A percentile compares a stretch with the other conserved stretches of the same genome.
Conservation (phyloP, 2,329 filamentous ascomycete genomes). For the Scedosporium boydii region DNA sequence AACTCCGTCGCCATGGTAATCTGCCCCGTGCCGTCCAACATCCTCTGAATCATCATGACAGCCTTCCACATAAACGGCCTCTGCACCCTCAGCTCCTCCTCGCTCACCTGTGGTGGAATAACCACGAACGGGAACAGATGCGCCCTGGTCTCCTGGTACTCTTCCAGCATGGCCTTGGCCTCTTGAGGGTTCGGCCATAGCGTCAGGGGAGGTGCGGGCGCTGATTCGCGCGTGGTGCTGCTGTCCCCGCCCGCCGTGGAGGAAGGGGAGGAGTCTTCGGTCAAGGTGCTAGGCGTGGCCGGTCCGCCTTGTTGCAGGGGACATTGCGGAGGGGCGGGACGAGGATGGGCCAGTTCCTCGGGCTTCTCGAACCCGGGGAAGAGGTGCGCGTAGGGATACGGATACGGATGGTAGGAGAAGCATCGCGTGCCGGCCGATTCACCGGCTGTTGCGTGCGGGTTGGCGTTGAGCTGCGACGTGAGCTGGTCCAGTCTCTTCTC, state of each 20-base stretch:
- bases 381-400: constrained; percentile 6
- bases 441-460: constrained; percentile 8
- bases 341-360: background rate
- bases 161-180: constrained; percentile 27
- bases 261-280: background rate
- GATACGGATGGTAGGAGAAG: background rate
- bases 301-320: background rate
- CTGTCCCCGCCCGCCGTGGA: background rate
- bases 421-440: background rate
- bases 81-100: constrained; percentile 24
- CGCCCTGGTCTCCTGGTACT: constrained; percentile 23
- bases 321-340: background rate
- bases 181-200: constrained; percentile 33
- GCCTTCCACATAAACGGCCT: constrained; percentile 40
- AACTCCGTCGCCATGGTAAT: constrained; percentile 32
- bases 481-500: constrained; percentile 40
- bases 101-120: constrained; percentile 25
- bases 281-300: background rate
- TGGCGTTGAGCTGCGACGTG: constrained; percentile 31
- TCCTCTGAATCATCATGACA: constrained; percentile 33
- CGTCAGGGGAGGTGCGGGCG: constrained; percentile 13
- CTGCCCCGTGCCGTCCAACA: constrained; percentile 34
- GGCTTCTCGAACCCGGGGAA: constrained; percentile 4
- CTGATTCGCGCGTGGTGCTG: constrained; percentile 8
- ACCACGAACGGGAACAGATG: constrained; percentile 36